Base-by-base conservation (phyloP, 164 flowering plant species). In the Houttuynia cordata region DNA sequence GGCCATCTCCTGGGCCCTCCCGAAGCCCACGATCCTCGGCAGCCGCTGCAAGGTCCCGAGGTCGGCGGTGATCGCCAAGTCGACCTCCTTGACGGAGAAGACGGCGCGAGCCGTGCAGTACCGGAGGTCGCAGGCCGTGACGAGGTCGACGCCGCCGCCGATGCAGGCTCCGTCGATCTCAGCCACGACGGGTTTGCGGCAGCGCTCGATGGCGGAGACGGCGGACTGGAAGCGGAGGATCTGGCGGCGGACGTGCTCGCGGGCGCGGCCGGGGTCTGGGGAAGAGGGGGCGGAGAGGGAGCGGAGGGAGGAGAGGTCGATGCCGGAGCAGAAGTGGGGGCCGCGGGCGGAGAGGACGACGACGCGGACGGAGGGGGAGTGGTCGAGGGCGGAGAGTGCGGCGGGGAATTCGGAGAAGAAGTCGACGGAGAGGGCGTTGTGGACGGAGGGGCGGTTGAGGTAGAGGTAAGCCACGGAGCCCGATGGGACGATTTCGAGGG, bases 31-130 rank as follows among this genome's bases (percentile, higher is more conserved):
- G 52, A 94, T 85, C 9, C 58, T 56, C 20, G 99, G 97, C 59
- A 94, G 64, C 79, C 99, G 79, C 85, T 94, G 97, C 8, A 94
- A 76, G 56, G 95, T 75, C 58, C 97, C 97, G 4, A 94, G 72
- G 76, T 94, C 97, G 21, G 97, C 93, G 5, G 79, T 65, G 56
- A 94, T 70, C 24, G 71, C 99, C 75, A 86, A 54, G 68, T 94
- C 96, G 45, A 94, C 95, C 73, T 91, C 97, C 77, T 86, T 94
- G 60, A 91, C 97, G 19, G 78, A 69, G 64, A 94, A 94, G 34
- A 78, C 78, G 0, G 93, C 83, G 53, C 75, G 78, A 47, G 69
- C 67, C 18, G 84, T 68, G 60, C 89, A 85, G 56, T 65, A 83
- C 81, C 97, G 73, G 4, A 94, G 50, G 68, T 86, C 97, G 65